phyloP scores from a whole-genome alignment of 73 alveolate genomes.

The Tetrahymena elliotti region DNA sequence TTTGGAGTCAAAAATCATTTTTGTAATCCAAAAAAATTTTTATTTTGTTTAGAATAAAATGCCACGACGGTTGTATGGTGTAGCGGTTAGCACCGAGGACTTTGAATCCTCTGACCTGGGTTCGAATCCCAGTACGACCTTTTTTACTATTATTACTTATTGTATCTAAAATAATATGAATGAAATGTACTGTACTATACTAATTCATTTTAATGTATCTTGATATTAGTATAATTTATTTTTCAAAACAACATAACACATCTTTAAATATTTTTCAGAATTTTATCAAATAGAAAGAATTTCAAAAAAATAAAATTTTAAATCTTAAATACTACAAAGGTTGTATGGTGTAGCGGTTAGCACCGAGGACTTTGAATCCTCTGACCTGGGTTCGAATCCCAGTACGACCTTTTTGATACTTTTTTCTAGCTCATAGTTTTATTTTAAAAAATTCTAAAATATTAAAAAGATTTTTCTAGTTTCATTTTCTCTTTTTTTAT shows the following conservation, averaged over 20 bases:
- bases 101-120: constrained; percentile 3
- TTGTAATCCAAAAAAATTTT: not conserved
- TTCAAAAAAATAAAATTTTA: too few species aligned
- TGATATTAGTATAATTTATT: too few species aligned
- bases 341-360: not conserved
- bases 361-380: not conserved
- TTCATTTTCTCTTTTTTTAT: too few species aligned
- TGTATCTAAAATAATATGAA: too few species aligned
- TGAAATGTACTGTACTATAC: too few species aligned
- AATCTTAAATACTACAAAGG: not conserved
- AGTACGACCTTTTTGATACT: not conserved
- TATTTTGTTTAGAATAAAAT: not conserved
- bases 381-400: constrained; percentile 2
- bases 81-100: constrained; percentile 5
- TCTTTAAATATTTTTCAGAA: too few species aligned
- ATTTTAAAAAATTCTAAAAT: too few species aligned
- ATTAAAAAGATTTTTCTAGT: too few species aligned
- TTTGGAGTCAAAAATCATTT: too few species aligned
- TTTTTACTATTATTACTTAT: not conserved
- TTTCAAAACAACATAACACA: too few species aligned
- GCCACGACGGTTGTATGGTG: not conserved
- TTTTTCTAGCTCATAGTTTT: not conserved
- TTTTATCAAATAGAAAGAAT: too few species aligned
- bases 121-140: constrained; percentile 3
- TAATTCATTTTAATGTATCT: too few species aligned